These are phyloP conservation scores for Cadophora sp. DNA, from an alignment of 2,329 filamentous ascomycete species.

Conservation along the genomic window DNA sequence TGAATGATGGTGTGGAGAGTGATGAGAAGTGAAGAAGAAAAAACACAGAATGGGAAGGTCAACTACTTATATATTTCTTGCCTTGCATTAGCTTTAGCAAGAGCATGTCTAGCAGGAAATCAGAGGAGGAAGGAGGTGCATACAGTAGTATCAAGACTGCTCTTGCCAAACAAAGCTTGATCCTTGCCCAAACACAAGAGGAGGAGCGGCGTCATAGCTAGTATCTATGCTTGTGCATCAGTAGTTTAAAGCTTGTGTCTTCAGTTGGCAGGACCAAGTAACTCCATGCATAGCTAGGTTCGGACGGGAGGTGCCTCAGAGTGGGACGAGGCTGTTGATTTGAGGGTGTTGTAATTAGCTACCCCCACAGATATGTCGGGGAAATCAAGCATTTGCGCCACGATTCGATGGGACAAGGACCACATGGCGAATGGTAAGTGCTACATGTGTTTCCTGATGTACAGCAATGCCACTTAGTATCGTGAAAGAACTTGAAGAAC, in stretches of 20 bases:
- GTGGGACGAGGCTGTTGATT: slow-evolving; percentile 19
- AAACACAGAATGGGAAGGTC: slow-evolving; percentile 9
- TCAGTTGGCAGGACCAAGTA: slow-evolving; percentile 5
- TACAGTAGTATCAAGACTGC: not conserved
- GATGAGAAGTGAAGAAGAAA: slow-evolving; percentile 18
- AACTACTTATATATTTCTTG: slow-evolving; percentile 20
- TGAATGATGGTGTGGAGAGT: slow-evolving; percentile 9
- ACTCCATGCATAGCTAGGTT: slow-evolving; percentile 18
- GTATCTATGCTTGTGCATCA: slow-evolving; percentile 8
- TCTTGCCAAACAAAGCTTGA: slow-evolving; percentile 19
- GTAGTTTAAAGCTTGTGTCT: slow-evolving; percentile 13
- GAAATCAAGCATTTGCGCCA: slow-evolving; percentile 10
- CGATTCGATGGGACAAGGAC: not conserved
- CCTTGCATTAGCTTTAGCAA: slow-evolving; percentile 1
- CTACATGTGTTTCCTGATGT: not conserved
- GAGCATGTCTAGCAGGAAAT: slow-evolving; percentile 6
- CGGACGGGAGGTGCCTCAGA: slow-evolving; percentile 23
- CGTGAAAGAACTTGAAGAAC: too few relatives aligned
- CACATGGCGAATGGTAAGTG: not conserved
- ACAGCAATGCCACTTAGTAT: not conserved
- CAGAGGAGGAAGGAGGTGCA: slow-evolving; percentile 14
- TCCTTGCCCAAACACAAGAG: slow-evolving; percentile 19
- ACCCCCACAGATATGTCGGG: not conserved
- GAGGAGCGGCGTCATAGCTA: slow-evolving; percentile 26
- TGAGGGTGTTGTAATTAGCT: not conserved